These are phyloP conservation scores for Amauroascus niger DNA, from an alignment of 2,329 filamentous ascomycete genomes.

Conservation along the genomic window DNA sequence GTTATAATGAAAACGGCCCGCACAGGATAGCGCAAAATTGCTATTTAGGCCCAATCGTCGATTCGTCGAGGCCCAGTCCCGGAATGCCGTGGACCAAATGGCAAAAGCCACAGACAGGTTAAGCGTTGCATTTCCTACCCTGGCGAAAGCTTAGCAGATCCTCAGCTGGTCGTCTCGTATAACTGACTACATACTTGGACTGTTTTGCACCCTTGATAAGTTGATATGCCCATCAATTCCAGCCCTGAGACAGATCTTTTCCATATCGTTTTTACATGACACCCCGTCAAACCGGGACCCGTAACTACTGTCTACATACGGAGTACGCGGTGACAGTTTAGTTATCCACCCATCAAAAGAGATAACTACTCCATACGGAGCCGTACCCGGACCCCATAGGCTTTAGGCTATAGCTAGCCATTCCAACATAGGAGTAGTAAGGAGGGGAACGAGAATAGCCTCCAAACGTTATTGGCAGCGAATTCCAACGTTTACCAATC, in stretches of 20 bases:
- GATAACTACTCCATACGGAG: background rate
- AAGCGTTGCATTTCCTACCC: slow-evolving; percentile 1
- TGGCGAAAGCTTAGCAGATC: slow-evolving; percentile 6
- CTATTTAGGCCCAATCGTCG: background rate
- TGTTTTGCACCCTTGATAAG: background rate
- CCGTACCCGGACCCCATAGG: too few species aligned
- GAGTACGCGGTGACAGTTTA: too few species aligned
- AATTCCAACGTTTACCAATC: background rate
- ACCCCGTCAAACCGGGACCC: background rate
- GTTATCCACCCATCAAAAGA: background rate
- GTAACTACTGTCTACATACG: too few species aligned
- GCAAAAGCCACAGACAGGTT: background rate
- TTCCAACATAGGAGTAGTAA: background rate
- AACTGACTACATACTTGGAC: background rate
- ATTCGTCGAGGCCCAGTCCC: background rate
- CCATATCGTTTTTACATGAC: background rate
- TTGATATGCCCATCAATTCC: background rate
- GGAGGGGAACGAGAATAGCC: background rate
- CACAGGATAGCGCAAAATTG: background rate
- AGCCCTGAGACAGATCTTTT: background rate
- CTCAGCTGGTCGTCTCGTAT: background rate
- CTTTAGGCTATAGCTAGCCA: background rate
- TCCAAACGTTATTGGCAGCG: background rate
- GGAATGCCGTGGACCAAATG: background rate
- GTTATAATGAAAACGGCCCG: background rate